Percentiles rank a stretch among this genome's conserved stretches.
These are phyloP conservation scores for Gonapodya sp. DNA, from an alignment of 192 early-diverging fungal genomes.

Conservation along the genomic window DNA sequence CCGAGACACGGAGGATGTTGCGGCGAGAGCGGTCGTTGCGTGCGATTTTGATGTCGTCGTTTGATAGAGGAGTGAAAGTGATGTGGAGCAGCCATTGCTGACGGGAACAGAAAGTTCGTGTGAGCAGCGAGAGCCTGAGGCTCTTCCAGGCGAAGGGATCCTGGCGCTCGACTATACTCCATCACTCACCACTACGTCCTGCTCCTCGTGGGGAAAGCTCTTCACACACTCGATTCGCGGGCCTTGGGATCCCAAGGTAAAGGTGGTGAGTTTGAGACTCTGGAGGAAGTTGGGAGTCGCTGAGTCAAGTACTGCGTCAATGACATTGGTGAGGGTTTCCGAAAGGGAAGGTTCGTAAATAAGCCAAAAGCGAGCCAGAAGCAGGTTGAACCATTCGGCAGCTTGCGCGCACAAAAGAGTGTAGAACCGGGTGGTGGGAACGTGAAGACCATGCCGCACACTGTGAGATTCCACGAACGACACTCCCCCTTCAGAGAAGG, in stretches of 20 bases:
- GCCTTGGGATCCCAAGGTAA: conserved; percentile 70
- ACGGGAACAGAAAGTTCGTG: too few relatives aligned
- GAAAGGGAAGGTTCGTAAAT: conserved; percentile 82
- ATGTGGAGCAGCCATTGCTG: conserved; percentile 13
- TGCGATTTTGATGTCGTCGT: background rate
- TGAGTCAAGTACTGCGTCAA: conserved; percentile 63
- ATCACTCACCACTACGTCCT: conserved; percentile 53
- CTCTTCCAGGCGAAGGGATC: too few relatives aligned
- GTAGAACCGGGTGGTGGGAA: background rate
- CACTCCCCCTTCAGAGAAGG: too few relatives aligned
- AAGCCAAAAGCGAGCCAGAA: conserved; percentile 76
- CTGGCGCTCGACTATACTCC: too few relatives aligned
- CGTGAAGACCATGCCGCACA: background rate
- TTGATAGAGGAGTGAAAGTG: conserved; percentile 1
- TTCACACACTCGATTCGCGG: conserved; percentile 61
- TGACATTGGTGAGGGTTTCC: conserved; percentile 56
- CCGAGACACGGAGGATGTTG: conserved; percentile 8
- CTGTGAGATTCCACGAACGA: too few relatives aligned
- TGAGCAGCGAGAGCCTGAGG: too few relatives aligned
- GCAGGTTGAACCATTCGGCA: conserved; percentile 87
- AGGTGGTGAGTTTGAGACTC: conserved; percentile 59
- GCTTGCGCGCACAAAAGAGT: conserved; percentile 14
- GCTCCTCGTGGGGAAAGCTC: conserved; percentile 58
- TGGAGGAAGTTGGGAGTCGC: conserved; percentile 72
- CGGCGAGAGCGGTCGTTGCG: conserved; percentile 17